Conservation (phyloP, 257 asterid species). For the Nicotiana knightiana region DNA sequence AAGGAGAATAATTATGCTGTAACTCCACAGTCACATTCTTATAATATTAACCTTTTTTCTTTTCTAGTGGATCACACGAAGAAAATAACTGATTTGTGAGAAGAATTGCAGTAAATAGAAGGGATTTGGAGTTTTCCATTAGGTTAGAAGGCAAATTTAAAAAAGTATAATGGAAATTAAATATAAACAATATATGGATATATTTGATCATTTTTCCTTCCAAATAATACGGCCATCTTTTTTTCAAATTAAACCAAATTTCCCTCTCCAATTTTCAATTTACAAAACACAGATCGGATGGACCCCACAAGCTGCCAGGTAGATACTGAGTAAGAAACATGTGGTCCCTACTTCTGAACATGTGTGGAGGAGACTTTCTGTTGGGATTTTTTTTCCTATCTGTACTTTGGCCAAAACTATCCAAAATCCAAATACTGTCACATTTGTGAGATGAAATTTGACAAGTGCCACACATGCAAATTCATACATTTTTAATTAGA, state of each 20-base stretch:
- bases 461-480: conserved; percentile 7
- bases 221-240: no score
- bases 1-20: no score
- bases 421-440: neutral
- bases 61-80: no score
- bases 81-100: no score
- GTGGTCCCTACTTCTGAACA: neutral
- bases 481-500: neutral
- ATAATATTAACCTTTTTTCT: no score
- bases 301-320: neutral
- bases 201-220: no score
- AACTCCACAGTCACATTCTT: no score
- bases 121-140: no score
- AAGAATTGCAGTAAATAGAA: no score
- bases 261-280: neutral
- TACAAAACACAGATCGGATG: neutral
- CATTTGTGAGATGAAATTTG: neutral
- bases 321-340: neutral
- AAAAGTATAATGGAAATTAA: no score
- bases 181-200: no score
- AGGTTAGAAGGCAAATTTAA: no score
- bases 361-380: conserved; percentile 5
- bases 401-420: neutral
- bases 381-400: neutral
- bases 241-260: neutral